Percentiles rank a stretch among this genome's conserved stretches.
phyloP scores from a whole-genome alignment of 805 yeast species.

The Suhomyces pyralidae region DNA sequence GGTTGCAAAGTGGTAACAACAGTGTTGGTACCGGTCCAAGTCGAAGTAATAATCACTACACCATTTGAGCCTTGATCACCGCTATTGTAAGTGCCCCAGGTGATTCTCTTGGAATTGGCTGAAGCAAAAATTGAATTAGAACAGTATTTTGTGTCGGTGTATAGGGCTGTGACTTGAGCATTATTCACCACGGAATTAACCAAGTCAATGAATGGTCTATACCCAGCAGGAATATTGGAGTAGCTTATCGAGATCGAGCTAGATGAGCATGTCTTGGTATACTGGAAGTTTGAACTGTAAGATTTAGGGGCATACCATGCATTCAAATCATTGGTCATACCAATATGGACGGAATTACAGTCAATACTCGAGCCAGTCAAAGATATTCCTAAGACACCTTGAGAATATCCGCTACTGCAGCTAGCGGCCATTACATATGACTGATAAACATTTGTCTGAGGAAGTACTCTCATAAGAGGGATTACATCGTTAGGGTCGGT shows the following conservation, averaged over 20 bases:
- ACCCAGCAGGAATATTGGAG: constrained; percentile 27
- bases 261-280: constrained; percentile 14
- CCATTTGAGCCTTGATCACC: constrained; percentile 8
- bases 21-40: constrained; percentile 8
- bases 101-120: background rate
- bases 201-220: constrained; percentile 15
- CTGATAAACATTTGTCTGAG: constrained; percentile 8
- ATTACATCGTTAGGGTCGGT: background rate
- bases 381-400: constrained; percentile 21
- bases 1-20: constrained; percentile 7
- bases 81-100: constrained; percentile 5
- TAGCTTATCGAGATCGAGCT: constrained; percentile 7
- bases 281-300: background rate
- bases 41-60: constrained; percentile 6
- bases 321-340: constrained; percentile 19
- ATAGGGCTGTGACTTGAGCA: background rate
- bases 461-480: constrained; percentile 7
- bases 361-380: constrained; percentile 13
- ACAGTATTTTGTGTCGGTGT: constrained; percentile 14
- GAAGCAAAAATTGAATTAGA: background rate
- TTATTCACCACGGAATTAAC: background rate
- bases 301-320: constrained; percentile 18
- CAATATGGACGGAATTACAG: constrained; percentile 19
- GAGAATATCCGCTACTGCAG: constrained; percentile 19
- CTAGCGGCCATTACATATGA: constrained; percentile 11